Percentiles rank a stretch among this genome's conserved stretches.
Evolutionary conservation across 768 basidiomycete genomes (phyloP).

Genomic region (Trametes cinnabarina): DNA sequence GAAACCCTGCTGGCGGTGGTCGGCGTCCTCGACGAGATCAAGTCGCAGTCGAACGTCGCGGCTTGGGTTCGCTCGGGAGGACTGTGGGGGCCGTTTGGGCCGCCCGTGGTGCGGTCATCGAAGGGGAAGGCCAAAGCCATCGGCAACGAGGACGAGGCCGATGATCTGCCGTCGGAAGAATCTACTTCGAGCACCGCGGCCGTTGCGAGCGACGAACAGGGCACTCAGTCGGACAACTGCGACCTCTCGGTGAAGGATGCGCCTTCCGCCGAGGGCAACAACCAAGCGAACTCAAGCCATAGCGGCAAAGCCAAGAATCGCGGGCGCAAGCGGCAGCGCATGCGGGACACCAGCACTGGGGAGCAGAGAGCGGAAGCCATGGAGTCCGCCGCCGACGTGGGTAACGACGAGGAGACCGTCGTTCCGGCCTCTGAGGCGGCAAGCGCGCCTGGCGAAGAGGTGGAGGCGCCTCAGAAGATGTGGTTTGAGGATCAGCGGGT

Average conservation of each 20-base stretch:
- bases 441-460: not conserved
- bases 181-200: not conserved
- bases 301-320: not conserved
- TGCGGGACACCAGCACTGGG: not conserved
- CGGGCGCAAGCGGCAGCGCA: slow-evolving; percentile 13
- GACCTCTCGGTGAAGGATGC: slow-evolving; percentile 3
- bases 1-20: slow-evolving; percentile 61
- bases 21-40: slow-evolving; percentile 61
- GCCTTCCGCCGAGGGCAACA: not conserved
- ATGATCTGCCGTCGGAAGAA: not conserved
- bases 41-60: slow-evolving; percentile 60
- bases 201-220: not conserved
- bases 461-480: slow-evolving; percentile 16
- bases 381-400: not conserved
- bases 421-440: not conserved
- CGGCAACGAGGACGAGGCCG: not conserved
- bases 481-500: slow-evolving; percentile 55
- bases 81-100: slow-evolving; percentile 32
- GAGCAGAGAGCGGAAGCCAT: not conserved
- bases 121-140: not conserved
- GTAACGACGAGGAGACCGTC: slow-evolving; percentile 16
- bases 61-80: slow-evolving; percentile 65
- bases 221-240: slow-evolving; percentile 1
- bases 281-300: not conserved
- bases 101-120: not conserved